These are phyloP conservation scores for Thraustochytrium sp. DNA, from an alignment of 352 stramenopile species.

Conservation along the genomic window DNA sequence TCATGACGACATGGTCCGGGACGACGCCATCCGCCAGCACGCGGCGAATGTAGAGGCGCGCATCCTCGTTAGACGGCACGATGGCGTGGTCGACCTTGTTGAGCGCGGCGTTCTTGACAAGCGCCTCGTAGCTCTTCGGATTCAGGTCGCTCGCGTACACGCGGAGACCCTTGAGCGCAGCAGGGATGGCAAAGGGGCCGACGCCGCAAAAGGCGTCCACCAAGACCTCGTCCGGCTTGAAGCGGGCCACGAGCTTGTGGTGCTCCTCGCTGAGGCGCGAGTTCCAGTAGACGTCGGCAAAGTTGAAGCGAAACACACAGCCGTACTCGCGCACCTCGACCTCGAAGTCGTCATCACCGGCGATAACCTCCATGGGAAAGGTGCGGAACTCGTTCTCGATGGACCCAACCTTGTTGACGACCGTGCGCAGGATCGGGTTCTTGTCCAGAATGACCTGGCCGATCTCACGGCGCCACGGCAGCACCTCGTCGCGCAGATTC, in stretches of 20 bases:
- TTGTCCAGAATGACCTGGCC: slow-evolving; percentile 94
- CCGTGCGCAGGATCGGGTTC: slow-evolving; percentile 83
- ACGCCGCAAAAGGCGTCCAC: slow-evolving; percentile 82
- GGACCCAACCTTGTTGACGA: slow-evolving; percentile 95
- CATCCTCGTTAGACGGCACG: slow-evolving; percentile 81
- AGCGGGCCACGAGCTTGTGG: slow-evolving; percentile 14
- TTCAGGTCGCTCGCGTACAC: slow-evolving; percentile 81
- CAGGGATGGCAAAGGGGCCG: slow-evolving; percentile 74
- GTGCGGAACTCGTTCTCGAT: slow-evolving; percentile 84
- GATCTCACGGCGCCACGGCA: slow-evolving; percentile 93
- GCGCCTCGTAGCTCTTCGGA: slow-evolving; percentile 75
- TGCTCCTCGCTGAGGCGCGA: slow-evolving; percentile 78
- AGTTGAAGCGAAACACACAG: slow-evolving; percentile 75
- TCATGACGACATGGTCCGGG: slow-evolving; percentile 89
- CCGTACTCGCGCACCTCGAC: slow-evolving; percentile 75
- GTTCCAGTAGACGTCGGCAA: slow-evolving; percentile 80
- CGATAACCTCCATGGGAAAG: slow-evolving; percentile 77
- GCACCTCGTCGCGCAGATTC: slow-evolving; percentile 84
- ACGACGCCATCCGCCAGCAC: slow-evolving; percentile 59
- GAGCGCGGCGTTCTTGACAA: slow-evolving; percentile 75
- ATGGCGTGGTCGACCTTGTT: slow-evolving; percentile 81
- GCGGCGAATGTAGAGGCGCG: slow-evolving; percentile 76
- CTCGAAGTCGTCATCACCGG: slow-evolving; percentile 20
- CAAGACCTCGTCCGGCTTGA: slow-evolving; percentile 56
- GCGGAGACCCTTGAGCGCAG: slow-evolving; percentile 63